Evolutionary conservation across 1,284 basidiomycete species (phyloP).

Genomic region (Moesziomyces sp.): DNA sequence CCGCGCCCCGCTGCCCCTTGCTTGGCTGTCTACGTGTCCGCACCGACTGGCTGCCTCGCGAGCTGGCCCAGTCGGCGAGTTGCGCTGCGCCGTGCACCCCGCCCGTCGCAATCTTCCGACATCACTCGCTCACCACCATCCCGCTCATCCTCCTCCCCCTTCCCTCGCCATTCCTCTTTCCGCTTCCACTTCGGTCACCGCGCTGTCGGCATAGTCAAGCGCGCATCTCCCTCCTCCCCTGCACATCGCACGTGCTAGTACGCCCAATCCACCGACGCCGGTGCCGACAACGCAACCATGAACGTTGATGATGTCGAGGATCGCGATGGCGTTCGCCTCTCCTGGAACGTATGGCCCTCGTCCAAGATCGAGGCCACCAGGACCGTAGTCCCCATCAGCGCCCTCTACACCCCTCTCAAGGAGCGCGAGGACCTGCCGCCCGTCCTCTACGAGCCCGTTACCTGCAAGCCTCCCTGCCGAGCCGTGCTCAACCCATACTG

Average conservation of each 20-base stretch:
- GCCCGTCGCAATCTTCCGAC: slow-evolving; percentile 25
- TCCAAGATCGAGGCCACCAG: slow-evolving; percentile 96
- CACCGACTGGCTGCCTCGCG: background rate
- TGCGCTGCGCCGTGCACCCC: slow-evolving; percentile 29
- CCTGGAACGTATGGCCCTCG: slow-evolving; percentile 99
- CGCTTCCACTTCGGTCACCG: slow-evolving; percentile 3
- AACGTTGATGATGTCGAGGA: slow-evolving; percentile 69
- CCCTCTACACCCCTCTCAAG: slow-evolving; percentile 97
- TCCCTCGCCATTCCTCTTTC: no score
- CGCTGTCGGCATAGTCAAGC: background rate
- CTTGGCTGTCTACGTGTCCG: slow-evolving; percentile 21
- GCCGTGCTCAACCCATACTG: slow-evolving; percentile 98
- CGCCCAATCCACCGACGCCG: background rate
- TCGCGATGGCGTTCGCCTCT: slow-evolving; percentile 70
- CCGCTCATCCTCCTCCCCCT: slow-evolving; percentile 7
- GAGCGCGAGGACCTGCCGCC: slow-evolving; percentile 93
- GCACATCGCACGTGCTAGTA: background rate
- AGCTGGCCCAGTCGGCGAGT: background rate
- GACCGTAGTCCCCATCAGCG: slow-evolving; percentile 96
- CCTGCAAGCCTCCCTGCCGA: slow-evolving; percentile 96
- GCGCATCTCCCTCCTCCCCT: background rate
- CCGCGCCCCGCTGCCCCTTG: no score
- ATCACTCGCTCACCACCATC: slow-evolving; percentile 3
- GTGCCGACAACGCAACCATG: slow-evolving; percentile 19
- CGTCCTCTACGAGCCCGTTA: slow-evolving; percentile 96